Base-by-base conservation (phyloP, 1,139 yeast species). In the Saccharomyces hybrid region DNA sequence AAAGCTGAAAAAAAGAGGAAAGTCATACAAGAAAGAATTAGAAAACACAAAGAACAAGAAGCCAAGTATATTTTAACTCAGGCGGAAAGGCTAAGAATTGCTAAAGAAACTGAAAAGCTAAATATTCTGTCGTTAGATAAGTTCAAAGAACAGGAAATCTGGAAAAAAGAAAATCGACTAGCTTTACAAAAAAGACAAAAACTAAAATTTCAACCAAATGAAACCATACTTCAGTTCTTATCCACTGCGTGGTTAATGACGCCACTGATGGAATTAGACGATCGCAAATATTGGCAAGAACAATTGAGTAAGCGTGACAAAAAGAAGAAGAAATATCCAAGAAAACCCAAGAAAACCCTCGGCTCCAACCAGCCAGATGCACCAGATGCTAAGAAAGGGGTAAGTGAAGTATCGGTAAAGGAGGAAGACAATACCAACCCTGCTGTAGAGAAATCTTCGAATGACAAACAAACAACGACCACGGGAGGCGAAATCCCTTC, bases 81-180 rank as follows among this genome's bases (percentile, higher is more conserved):
- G 64, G 96, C 85, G 58, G 96, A 93, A 66, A 76, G 91, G 55
- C 72, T 93, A 51, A 85, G 79, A 13, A 95, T 90, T 65, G 98
- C 99, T 0, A 76, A 83, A 48, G 87, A 85, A 61, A 95, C 98
- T 0, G 99, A 93, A 68, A 78, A 80, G 65, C 78, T 80, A 51
- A 93, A 95, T 68, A 73, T 83, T 4, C 75, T 81, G 31, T 86
- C 97, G 3, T 74, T 93, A 59, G 82, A 87, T 57, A 76, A 79
- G 63, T 91, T 88, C 64, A 81, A 85, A 63, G 95, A 91, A 62
- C 93, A 88, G 66, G 99, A 93, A 68, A 76, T 86, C 48, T 85
- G 83, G 49, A 85, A 88, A 64, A 89, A 88, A 68, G 85, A 85
- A 67, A 79, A 80, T 53, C 91, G 91, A 64, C 74, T 91, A 55